Evolutionary conservation across 371 early-diverging fungal genomes (phyloP).

Genomic region (Mucor mucedo): DNA sequence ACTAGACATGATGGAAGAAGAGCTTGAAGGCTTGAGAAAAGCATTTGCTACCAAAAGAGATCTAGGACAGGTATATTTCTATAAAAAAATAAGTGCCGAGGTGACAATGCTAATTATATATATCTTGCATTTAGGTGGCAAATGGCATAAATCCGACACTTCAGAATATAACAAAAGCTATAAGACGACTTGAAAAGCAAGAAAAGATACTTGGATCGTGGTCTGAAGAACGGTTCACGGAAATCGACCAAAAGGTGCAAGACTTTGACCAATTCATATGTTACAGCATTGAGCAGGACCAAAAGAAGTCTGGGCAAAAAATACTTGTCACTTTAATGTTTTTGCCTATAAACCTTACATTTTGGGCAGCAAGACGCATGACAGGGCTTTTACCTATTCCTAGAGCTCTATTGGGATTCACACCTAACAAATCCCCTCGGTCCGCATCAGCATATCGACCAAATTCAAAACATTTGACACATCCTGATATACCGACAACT

Average conservation of each 20-base stretch:
- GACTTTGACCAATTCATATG: slow-evolving; percentile 63
- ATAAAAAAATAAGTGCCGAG: background rate
- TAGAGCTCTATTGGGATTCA: slow-evolving; percentile 29
- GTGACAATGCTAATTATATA: slow-evolving; percentile 11
- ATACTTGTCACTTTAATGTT: slow-evolving; percentile 42
- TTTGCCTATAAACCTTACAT: slow-evolving; percentile 45
- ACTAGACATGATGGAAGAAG: slow-evolving; percentile 59
- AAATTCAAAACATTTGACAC: slow-evolving; percentile 17
- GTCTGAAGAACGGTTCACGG: slow-evolving; percentile 61
- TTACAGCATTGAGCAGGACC: slow-evolving; percentile 64
- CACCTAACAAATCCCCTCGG: slow-evolving; percentile 5
- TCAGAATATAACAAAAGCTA: slow-evolving; percentile 58
- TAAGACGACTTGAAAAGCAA: slow-evolving; percentile 65
- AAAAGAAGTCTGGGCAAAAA: slow-evolving; percentile 34
- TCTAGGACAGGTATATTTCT: slow-evolving; percentile 50
- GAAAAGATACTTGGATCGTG: slow-evolving; percentile 57
- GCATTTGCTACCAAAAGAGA: slow-evolving; percentile 72
- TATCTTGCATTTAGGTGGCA: slow-evolving; percentile 31
- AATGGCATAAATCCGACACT: slow-evolving; percentile 42
- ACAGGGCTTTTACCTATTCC: slow-evolving; percentile 25
- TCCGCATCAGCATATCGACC: slow-evolving; percentile 3
- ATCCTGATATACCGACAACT: background rate
- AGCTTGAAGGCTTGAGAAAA: slow-evolving; percentile 56
- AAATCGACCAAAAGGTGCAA: slow-evolving; percentile 59
- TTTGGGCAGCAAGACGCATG: slow-evolving; percentile 47